Percentiles rank a stretch among this genome's conserved stretches.
Conservation (phyloP, 116 monocot genomes). For the Papilionanthe hybrid region DNA sequence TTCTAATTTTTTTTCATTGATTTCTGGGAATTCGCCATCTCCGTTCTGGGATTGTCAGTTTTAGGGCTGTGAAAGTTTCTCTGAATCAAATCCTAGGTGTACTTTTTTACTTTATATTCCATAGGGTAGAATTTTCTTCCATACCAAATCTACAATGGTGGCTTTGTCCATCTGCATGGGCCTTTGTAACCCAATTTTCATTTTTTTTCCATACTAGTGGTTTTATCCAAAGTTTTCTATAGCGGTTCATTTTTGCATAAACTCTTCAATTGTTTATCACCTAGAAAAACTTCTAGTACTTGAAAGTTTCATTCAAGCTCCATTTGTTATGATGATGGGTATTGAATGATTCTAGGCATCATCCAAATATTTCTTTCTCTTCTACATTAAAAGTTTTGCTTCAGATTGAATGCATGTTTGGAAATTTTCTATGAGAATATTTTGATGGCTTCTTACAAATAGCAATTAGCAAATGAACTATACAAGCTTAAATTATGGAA, state of each 20-base stretch:
- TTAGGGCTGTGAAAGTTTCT: not conserved
- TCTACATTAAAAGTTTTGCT: not conserved
- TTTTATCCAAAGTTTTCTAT: not conserved
- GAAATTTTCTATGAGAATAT: not conserved
- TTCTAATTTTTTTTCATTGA: not conserved
- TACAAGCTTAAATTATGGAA: not conserved
- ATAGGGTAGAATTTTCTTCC: not conserved
- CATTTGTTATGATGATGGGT: too few relatives aligned
- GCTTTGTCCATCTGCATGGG: not conserved
- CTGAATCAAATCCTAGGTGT: not conserved
- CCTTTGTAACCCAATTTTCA: not conserved
- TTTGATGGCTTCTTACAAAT: not conserved
- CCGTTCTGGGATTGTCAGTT: not conserved
- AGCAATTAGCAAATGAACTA: not conserved
- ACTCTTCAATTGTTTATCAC: too few relatives aligned
- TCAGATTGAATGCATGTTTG: not conserved
- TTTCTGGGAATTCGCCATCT: not conserved
- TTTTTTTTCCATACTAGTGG: not conserved
- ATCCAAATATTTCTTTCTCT: not conserved
- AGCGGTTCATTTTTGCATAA: too few relatives aligned
- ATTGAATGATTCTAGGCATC: not conserved
- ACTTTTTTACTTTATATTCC: not conserved
- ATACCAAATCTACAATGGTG: not conserved
- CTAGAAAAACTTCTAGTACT: too few relatives aligned
- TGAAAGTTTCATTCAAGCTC: too few relatives aligned